A percentile compares a stretch with the other conserved stretches of the same genome.
Conservation (phyloP, 306 rosid species). For the Abrus precatorius region DNA sequence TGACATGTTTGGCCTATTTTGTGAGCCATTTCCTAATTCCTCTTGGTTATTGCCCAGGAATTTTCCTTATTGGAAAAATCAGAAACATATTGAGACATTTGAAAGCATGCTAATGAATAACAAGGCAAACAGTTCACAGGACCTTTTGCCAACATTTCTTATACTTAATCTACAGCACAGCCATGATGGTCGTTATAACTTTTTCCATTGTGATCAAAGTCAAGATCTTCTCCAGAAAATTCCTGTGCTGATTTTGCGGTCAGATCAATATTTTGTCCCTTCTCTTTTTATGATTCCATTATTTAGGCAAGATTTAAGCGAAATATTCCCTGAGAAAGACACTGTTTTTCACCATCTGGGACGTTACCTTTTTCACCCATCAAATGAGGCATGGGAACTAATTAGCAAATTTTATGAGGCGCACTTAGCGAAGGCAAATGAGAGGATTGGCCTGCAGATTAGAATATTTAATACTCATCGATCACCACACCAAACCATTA, state of each 20-base stretch:
- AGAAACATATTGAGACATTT: conserved; percentile 57
- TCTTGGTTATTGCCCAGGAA: conserved; percentile 71
- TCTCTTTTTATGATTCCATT: conserved; percentile 73
- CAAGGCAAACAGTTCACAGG: conserved; percentile 42
- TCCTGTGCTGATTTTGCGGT: conserved; percentile 60
- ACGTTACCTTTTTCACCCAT: conserved; percentile 62
- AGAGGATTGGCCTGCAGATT: conserved; percentile 60
- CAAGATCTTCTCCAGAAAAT: conserved; percentile 62
- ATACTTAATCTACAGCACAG: conserved; percentile 70
- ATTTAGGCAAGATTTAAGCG: conserved; percentile 54
- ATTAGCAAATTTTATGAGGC: conserved; percentile 53
- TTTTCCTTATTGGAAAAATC: conserved; percentile 63
- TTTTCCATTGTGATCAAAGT: conserved; percentile 71
- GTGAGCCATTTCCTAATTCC: conserved; percentile 74
- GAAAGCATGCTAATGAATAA: conserved; percentile 56
- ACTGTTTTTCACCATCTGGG: conserved; percentile 61
- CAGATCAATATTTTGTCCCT: conserved; percentile 76
- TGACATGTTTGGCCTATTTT: conserved; percentile 76
- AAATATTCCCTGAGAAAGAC: conserved; percentile 56
- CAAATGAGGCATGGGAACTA: conserved; percentile 64
- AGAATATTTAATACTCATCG: conserved; percentile 57
- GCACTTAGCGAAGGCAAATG: conserved; percentile 53
- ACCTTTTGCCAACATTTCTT: conserved; percentile 53
- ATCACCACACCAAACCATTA: conserved; percentile 59
- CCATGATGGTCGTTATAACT: conserved; percentile 72